Conservation (phyloP, 306 rosid genomes). For the Dalbergia oliveri region DNA sequence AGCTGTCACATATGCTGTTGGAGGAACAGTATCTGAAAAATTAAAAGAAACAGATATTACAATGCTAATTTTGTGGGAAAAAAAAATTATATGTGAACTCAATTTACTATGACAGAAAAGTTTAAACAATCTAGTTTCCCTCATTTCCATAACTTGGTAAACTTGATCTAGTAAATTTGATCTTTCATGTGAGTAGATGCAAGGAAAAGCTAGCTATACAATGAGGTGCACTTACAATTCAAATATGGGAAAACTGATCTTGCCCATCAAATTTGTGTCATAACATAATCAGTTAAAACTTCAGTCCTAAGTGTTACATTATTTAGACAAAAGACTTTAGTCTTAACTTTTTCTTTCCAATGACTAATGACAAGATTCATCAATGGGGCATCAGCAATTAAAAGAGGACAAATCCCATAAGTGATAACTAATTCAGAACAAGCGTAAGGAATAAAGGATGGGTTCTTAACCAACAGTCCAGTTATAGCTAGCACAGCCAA, state of each 20-base stretch:
- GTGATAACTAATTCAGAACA: conserved; percentile 1
- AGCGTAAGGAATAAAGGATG: conserved; percentile 45
- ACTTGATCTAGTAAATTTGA: neutral
- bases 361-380: conserved; percentile 12
- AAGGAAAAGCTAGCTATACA: conserved; percentile 24
- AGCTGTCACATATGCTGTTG: conserved; percentile 77
- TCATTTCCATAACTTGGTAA: conserved; percentile 15
- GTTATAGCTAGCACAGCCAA: conserved; percentile 69
- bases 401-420: conserved; percentile 15
- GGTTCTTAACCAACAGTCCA: conserved; percentile 85
- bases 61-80: neutral
- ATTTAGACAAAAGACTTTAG: conserved; percentile 16
- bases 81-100: conserved; percentile 24
- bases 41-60: conserved; percentile 11
- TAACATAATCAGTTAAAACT: neutral
- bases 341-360: conserved; percentile 25
- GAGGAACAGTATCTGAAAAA: conserved; percentile 84
- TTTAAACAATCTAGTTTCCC: conserved; percentile 20
- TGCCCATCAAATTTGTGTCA: neutral
- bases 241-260: neutral
- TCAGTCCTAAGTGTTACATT: conserved; percentile 8
- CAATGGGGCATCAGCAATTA: neutral
- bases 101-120: neutral
- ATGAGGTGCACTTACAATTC: conserved; percentile 15
- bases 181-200: conserved; percentile 9